phyloP scores from a whole-genome alignment of 495 filamentous ascomycete species.

The Mytilinidion resinicola region DNA sequence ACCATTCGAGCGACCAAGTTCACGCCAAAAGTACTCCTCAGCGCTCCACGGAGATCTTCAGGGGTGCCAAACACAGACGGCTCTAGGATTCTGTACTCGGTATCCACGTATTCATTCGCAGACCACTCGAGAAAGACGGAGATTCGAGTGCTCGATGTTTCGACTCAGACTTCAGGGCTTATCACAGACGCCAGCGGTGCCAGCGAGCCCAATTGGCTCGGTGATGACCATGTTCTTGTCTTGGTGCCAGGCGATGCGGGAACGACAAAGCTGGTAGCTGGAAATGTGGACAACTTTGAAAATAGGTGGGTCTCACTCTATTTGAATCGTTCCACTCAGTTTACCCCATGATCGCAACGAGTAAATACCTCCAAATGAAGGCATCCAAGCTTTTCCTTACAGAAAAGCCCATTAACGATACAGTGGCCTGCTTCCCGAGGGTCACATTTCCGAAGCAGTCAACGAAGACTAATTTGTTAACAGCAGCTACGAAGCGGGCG shows the following conservation, averaged over 20 bases:
- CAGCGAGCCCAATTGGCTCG: conserved; percentile 73
- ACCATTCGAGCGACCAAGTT: conserved; percentile 35
- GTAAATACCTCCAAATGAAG: neutral
- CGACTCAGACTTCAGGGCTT: conserved; percentile 57
- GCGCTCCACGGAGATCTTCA: conserved; percentile 71
- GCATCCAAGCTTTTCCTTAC: neutral
- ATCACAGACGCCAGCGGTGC: conserved; percentile 58
- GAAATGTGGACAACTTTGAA: conserved; percentile 25
- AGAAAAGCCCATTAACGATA: no score
- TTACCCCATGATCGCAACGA: neutral
- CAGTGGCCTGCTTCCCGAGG: no score
- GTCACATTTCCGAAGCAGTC: no score
- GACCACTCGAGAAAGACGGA: conserved; percentile 67
- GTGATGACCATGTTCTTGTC: conserved; percentile 54
- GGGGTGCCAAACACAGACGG: conserved; percentile 70
- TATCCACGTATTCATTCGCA: conserved; percentile 77
- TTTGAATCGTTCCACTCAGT: neutral
- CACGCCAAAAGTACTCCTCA: conserved; percentile 60
- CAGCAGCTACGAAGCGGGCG: conserved; percentile 49
- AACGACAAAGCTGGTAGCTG: conserved; percentile 52
- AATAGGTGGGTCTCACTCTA: conserved; percentile 8
- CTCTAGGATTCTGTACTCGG: conserved; percentile 63
- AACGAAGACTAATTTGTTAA: neutral
- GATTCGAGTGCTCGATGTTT: conserved; percentile 68
- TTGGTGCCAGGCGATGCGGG: conserved; percentile 60